phyloP scores from a whole-genome alignment of 1,284 basidiomycete genomes.

The Xanthoconium separans region DNA sequence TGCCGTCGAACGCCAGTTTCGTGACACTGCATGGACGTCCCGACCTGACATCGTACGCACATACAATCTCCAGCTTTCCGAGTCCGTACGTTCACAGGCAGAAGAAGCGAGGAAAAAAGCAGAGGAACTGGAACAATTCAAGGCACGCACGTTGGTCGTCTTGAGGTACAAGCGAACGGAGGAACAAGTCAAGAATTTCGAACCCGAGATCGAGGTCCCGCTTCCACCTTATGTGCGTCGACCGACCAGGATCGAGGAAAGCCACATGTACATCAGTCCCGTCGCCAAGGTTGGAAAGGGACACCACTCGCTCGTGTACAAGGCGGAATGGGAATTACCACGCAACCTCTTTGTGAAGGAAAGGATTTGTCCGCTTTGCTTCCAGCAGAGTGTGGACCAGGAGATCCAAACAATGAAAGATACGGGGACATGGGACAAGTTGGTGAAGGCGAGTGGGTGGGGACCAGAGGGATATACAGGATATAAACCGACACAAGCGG shows the following conservation, averaged over 20 bases:
- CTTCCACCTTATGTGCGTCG: constrained; percentile 20
- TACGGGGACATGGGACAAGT: constrained; percentile 20
- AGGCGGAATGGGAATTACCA: constrained; percentile 43
- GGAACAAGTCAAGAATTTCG: constrained; percentile 15
- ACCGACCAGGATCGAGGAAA: constrained; percentile 26
- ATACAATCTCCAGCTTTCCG: constrained; percentile 13
- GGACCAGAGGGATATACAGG: constrained; percentile 5
- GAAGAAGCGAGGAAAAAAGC: constrained; percentile 3
- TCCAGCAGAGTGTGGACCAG: constrained; percentile 21
- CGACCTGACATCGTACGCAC: constrained; percentile 19
- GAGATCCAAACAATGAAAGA: constrained; percentile 24
- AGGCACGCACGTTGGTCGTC: constrained; percentile 18
- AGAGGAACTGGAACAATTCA: constrained; percentile 12
- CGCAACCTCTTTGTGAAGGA: constrained; percentile 32
- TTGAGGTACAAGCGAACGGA: constrained; percentile 16
- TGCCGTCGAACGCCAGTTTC: neutral
- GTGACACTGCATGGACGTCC: constrained; percentile 16
- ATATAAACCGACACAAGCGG: neutral
- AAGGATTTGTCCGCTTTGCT: constrained; percentile 17
- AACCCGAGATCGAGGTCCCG: constrained; percentile 23
- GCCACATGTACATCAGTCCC: constrained; percentile 43
- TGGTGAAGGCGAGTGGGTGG: constrained; percentile 12
- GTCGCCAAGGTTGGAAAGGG: constrained; percentile 35
- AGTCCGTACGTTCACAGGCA: neutral
- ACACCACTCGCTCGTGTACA: constrained; percentile 41